Evolutionary conservation across 2,329 filamentous ascomycete genomes (phyloP).

Genomic region (Paraconiothyrium sp.): DNA sequence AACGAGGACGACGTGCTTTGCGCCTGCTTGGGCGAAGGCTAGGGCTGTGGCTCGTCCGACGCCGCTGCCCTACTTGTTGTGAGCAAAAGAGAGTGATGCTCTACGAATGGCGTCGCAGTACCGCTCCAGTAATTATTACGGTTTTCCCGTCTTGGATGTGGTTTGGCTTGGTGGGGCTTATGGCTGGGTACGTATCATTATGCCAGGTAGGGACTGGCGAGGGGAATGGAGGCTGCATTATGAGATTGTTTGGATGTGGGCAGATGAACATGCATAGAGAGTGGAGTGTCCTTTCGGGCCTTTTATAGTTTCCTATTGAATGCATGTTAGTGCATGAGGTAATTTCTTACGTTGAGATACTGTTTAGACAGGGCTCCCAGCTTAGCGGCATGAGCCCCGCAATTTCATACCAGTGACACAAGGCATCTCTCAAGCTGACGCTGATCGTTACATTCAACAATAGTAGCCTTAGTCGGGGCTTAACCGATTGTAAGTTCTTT

Average conservation of each 20-base stretch:
- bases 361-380: no score
- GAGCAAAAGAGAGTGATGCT: no score
- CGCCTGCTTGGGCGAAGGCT: constrained; percentile 55
- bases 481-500: no score
- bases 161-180: constrained; percentile 26
- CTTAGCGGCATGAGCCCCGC: neutral
- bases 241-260: neutral
- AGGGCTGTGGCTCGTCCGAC: constrained; percentile 56
- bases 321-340: no score
- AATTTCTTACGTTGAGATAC: no score
- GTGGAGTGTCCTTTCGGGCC: no score
- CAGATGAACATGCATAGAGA: no score
- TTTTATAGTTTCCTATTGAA: no score
- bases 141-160: constrained; percentile 30
- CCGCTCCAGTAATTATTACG: constrained; percentile 34
- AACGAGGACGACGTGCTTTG: constrained; percentile 54
- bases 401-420: neutral
- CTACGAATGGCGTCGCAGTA: constrained; percentile 1
- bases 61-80: constrained; percentile 46
- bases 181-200: constrained; percentile 21
- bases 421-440: no score
- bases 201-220: constrained; percentile 24
- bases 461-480: no score
- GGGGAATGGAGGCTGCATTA: constrained; percentile 24
- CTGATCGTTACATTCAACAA: no score